A percentile compares a stretch with the other conserved stretches of the same genome.
Evolutionary conservation across 176 grass and related monocot genomes (phyloP).

Genomic region (Rhipidocladum racemiflorum): DNA sequence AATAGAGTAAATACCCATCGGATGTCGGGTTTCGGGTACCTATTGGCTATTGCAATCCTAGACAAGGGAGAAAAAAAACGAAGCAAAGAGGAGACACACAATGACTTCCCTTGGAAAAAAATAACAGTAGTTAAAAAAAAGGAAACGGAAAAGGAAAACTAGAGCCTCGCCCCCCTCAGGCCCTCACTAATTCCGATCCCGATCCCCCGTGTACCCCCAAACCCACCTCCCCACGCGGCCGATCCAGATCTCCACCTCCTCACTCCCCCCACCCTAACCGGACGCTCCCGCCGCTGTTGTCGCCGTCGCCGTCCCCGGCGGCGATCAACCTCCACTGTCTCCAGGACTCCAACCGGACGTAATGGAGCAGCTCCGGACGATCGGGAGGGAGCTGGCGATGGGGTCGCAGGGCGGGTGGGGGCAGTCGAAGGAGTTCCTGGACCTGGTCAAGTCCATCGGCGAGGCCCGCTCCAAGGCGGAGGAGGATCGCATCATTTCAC

Average conservation of each 20-base stretch:
- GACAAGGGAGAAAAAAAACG: too few relatives aligned
- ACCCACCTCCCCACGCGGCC: slow-evolving; percentile 33
- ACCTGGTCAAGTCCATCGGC: slow-evolving; percentile 98
- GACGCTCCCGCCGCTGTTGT: background rate
- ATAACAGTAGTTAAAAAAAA: background rate
- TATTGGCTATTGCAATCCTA: too few relatives aligned
- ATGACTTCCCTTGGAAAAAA: background rate
- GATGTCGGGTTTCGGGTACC: too few relatives aligned
- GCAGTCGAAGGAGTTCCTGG: slow-evolving; percentile 95
- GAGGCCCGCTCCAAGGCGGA: slow-evolving; percentile 98
- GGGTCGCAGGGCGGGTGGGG: slow-evolving; percentile 82
- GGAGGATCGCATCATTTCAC: slow-evolving; percentile 95
- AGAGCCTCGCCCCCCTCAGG: background rate
- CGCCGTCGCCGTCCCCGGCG: slow-evolving; percentile 28
- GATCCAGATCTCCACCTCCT: slow-evolving; percentile 63
- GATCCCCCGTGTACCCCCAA: slow-evolving; percentile 28
- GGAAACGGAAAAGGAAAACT: background rate
- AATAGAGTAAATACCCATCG: too few relatives aligned
- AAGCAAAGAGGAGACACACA: background rate
- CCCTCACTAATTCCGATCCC: slow-evolving; percentile 19
- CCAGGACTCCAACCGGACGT: background rate
- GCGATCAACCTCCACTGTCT: background rate
- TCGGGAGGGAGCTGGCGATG: slow-evolving; percentile 97
- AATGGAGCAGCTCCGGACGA: slow-evolving; percentile 98
- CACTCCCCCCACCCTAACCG: slow-evolving; percentile 13